Evolutionary conservation across 2,329 filamentous ascomycete genomes (phyloP).

Genomic region (Mycosphaerella arachidis): DNA sequence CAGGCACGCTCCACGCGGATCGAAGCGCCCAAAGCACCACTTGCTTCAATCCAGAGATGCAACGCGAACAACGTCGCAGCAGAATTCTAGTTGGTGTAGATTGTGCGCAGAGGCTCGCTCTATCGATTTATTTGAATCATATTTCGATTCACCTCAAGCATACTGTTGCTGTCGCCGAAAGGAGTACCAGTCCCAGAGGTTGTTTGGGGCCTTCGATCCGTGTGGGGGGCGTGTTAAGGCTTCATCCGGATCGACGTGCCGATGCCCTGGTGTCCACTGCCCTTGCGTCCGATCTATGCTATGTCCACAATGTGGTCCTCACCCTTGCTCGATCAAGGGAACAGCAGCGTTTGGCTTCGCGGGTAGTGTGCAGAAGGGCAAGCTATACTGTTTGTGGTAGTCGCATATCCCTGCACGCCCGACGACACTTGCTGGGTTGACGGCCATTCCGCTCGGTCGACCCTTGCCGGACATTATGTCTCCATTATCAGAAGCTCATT

Average conservation of each 20-base stretch:
- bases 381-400: slow-evolving; percentile 1
- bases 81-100: no score
- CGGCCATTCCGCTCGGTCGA: neutral
- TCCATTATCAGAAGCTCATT: neutral
- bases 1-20: no score
- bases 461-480: neutral
- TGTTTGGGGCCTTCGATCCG: no score
- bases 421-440: neutral
- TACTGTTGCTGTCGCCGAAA: no score
- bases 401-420: slow-evolving; percentile 3
- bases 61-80: no score
- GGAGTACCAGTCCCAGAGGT: no score
- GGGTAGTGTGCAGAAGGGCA: neutral
- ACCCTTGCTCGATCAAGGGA: neutral
- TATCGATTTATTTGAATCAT: no score
- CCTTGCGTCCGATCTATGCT: neutral
- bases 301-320: neutral
- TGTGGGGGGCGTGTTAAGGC: no score
- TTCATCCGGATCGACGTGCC: neutral
- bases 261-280: neutral
- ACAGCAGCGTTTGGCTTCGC: neutral
- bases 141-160: no score
- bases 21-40: no score
- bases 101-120: no score
- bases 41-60: no score